Base-by-base conservation (phyloP, 2,329 filamentous ascomycete genomes). In the Pseudocercospora eumusae region DNA sequence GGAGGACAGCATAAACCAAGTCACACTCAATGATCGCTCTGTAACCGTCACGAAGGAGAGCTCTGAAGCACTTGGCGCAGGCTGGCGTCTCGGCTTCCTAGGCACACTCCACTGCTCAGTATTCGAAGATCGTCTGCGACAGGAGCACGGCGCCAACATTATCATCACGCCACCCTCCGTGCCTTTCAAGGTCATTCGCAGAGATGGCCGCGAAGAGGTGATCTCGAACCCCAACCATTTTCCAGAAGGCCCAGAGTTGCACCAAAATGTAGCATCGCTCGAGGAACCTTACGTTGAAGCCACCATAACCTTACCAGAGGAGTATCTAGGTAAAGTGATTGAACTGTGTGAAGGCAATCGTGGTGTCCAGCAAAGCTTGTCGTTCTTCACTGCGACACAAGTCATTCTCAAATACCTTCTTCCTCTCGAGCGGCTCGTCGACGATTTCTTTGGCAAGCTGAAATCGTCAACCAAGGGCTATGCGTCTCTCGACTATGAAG, bases 101-200 rank as follows among this genome's bases (percentile, higher is more conserved):
- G 95, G 95, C n/a, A 98, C 93, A 11, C 81, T 99, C 53, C 95
- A 99, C 76, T 98, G 95, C 78, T 98, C 93, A n/a, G 95, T 99
- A 4, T 99, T 99, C 70, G 93, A 99, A 77, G 95, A 99, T 76
- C 90, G 95, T 0, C 79, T 99, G 57, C 87, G 92, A 47, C 92
- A 97, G 76, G 95, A 99, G 76, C 93, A 99, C 71, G 95, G 93
- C 4, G 90, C 91, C 2, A 95, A 88, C 71, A 92, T 99, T 73
- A 97, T 99, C 77, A 95, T 99, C 74, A 99, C 95, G 0, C 93
- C 96, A 40, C 95, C 95, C 0, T 93, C 91, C 0, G 95, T 99
- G 11, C 93, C 95, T 2, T 96, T 93, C 70, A 96, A 93, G 75
- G 84, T 98, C 7, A 76, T 91, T 9, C 95, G 88, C 83, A 83